Percentiles rank a stretch among this genome's conserved stretches.
Conservation (phyloP, 2,329 filamentous ascomycete genomes). For the Xylariales sp. region DNA sequence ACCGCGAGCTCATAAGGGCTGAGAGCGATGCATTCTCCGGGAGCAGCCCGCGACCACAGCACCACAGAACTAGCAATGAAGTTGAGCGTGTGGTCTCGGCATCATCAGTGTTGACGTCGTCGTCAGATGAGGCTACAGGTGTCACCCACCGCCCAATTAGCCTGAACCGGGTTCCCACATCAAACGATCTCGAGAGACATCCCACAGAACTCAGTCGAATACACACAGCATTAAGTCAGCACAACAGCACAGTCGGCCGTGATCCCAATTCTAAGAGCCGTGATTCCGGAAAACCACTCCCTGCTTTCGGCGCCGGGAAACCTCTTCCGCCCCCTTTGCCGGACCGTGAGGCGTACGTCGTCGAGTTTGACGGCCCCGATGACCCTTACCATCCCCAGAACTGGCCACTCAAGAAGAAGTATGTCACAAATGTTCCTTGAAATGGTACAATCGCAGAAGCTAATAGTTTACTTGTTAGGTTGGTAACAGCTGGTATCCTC, state of each 20-base stretch:
- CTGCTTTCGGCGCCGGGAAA: slow-evolving; percentile 79
- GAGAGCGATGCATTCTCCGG: slow-evolving; percentile 54
- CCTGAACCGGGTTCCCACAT: slow-evolving; percentile 72
- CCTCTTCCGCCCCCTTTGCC: slow-evolving; percentile 77
- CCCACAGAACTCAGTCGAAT: slow-evolving; percentile 78
- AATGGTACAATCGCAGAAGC: not conserved
- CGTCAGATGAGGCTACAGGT: slow-evolving; percentile 53
- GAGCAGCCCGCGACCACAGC: slow-evolving; percentile 28
- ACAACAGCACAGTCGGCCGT: slow-evolving; percentile 76
- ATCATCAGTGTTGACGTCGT: slow-evolving; percentile 63
- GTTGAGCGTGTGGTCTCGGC: slow-evolving; percentile 70
- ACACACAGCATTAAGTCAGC: slow-evolving; percentile 76
- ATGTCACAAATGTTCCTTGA: slow-evolving; percentile 48
- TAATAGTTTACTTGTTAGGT: slow-evolving; percentile 50
- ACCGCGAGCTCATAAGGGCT: slow-evolving; percentile 64
- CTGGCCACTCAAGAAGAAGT: slow-evolving; percentile 85
- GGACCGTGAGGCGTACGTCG: slow-evolving; percentile 79
- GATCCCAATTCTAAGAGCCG: slow-evolving; percentile 58
- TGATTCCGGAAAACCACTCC: slow-evolving; percentile 69
- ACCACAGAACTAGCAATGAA: slow-evolving; percentile 60
- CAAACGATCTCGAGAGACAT: slow-evolving; percentile 75
- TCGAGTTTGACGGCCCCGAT: slow-evolving; percentile 85
- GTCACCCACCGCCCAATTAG: slow-evolving; percentile 54
- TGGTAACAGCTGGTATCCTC: slow-evolving; percentile 74
- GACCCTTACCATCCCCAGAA: slow-evolving; percentile 90